Evolutionary conservation across 257 asterid genomes (phyloP), one percentile per base, ranked within the genome.

Genomic region (Solanum sejunctum): DNA sequence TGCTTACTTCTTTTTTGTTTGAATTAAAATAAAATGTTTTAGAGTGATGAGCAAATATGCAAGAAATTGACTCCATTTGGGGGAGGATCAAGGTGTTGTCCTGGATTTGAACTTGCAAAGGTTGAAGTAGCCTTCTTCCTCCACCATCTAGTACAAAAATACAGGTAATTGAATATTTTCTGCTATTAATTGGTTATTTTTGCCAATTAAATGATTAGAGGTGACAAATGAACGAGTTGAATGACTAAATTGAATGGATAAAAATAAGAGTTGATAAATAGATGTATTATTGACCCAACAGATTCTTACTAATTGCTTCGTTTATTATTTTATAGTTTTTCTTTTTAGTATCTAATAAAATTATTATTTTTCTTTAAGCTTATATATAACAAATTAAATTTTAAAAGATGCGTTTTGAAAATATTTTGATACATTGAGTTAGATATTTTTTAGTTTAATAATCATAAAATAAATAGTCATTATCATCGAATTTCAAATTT

Each of bases 41-140:
- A 93, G 96, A 85, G 85, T 45, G 85, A 91, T 84, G 98, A 92
- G 84, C 94, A 92, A 86, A 83, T 89, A 45, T 89, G 95, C 91
- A 92, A 93, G 91, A 93, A 91, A 86, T 90, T 93, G 60, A 93
- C 93, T 26, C 96, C 98, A 56, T 93, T 93, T 87, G 98, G 98
- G 63, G 98, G 98, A 89, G 98, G 98, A 79, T 90, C 94, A 57
- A 90, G 96, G 43, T 92, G 92, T 84, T 93, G 96, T 86, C 98
- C 96, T 18, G 98, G 98, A 23, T 93, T 91, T 80, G 98, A 93
- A 91, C 91, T 93, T 57, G 98, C 95, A 7, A 93, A 92, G 86
- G 91, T 93, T 85, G 98, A 93, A 91, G 96, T 93, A 49, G 93
- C 96, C 5, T 91, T 93, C 84, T 93, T 93, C 86, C 92, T 93